Conservation (phyloP, 805 yeast genomes). For the Nakazawaea holstii region DNA sequence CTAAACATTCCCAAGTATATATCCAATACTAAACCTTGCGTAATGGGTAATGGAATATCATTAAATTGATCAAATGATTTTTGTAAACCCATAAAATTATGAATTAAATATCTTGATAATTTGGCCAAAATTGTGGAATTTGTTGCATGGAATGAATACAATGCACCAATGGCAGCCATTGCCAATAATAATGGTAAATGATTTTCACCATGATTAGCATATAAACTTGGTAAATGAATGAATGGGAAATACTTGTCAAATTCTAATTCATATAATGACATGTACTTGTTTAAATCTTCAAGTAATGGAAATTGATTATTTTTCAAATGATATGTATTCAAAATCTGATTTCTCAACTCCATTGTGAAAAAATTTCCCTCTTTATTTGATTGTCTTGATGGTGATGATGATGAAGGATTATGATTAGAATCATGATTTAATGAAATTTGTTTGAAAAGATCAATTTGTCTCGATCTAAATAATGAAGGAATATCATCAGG, state of each 20-base stretch:
- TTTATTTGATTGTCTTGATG: background rate
- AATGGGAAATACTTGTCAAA: conserved; percentile 83
- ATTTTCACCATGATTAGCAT: conserved; percentile 37
- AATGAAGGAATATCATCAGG: conserved; percentile 49
- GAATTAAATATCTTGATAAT: conserved; percentile 61
- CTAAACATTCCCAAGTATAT: conserved; percentile 52
- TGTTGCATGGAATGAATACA: conserved; percentile 73
- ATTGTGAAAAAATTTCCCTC: conserved; percentile 37
- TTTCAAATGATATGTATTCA: conserved; percentile 46
- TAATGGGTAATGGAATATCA: conserved; percentile 51
- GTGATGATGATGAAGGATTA: background rate
- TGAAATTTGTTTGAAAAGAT: conserved; percentile 46
- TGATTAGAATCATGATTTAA: background rate
- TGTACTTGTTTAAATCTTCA: conserved; percentile 71
- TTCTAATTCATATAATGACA: conserved; percentile 67
- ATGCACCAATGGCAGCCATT: conserved; percentile 86
- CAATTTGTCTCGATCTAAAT: conserved; percentile 62
- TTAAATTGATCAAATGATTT: conserved; percentile 40
- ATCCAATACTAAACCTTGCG: conserved; percentile 51
- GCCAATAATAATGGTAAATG: conserved; percentile 65
- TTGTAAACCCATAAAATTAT: conserved; percentile 55
- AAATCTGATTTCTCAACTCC: conserved; percentile 47
- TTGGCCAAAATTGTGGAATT: conserved; percentile 70
- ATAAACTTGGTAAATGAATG: conserved; percentile 64
- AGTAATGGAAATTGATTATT: conserved; percentile 66